Base-by-base conservation (phyloP, 768 basidiomycete species). In the Russula brevipes region DNA sequence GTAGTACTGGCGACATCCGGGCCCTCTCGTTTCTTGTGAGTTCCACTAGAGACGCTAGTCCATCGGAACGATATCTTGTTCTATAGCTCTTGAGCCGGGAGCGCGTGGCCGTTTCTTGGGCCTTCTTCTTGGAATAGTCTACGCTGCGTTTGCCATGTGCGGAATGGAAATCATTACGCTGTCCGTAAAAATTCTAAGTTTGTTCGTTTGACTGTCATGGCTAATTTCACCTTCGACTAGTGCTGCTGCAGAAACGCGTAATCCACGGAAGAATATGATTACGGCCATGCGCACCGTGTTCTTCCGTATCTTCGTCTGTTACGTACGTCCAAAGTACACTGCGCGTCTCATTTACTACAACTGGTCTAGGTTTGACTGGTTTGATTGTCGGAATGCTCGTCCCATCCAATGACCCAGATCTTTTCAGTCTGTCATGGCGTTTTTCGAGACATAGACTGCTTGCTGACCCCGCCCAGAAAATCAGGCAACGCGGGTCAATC, bases 161-260 rank as follows among this genome's bases (percentile, higher is more conserved):
- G 66, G 66, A 24, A 67, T 66, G 64, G 66, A 67, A 46, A 61
- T 66, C 33, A 41, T 67, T 30, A 67, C 66, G 5, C 56, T 67
- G 66, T 67, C 30, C 33, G 59, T 57, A 19, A 24, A 24, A 24
- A 24, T 24, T 33, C 19, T 17, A 7, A 5, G n/a, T 52, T 41
- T 44, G 4, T 24, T 42, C 30, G 9, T 35, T 14, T 16, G 39
- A 33, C 38, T 19, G 9, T 8, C 9, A 5, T 50, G 12, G 36
- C 51, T 56, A 51, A 56, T 11, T 17, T 49, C 24, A 5, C n/a
- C 31, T 17, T 62, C 41, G n/a, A 62, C 49, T 31, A 67, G 66
- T 24, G 60, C 64, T 24, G 66, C 66, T 30, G 64, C 66, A 9
- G 66, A 67, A 47, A 67, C 66, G n/a, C 64, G 66, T 38, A 62